phyloP scores from a whole-genome alignment of 257 asterid genomes.

The Salvia miltiorrhiza region DNA sequence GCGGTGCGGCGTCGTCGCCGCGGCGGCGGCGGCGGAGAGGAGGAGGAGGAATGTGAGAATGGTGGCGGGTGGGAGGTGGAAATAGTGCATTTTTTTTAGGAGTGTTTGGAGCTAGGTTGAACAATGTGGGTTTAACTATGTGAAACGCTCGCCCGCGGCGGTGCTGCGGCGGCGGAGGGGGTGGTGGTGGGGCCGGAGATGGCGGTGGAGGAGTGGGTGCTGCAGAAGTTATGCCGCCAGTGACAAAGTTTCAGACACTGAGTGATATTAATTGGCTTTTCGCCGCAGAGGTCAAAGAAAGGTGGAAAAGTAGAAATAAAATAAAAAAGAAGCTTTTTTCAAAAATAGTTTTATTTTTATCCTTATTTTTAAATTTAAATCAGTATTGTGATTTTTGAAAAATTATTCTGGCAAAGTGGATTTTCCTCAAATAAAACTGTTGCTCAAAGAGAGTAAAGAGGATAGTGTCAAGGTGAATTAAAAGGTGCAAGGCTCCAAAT shows the following conservation, averaged over 20 bases:
- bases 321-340: neutral
- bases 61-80: neutral
- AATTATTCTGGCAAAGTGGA: no score
- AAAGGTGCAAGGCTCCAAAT: neutral
- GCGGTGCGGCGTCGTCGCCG: slow-evolving; percentile 30
- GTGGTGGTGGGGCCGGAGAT: neutral
- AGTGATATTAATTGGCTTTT: slow-evolving; percentile 13
- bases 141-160: neutral
- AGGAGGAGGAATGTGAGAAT: slow-evolving; percentile 15
- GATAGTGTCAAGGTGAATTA: neutral
- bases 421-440: no score
- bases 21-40: slow-evolving; percentile 22
- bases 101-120: neutral
- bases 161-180: slow-evolving; percentile 1
- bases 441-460: no score
- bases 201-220: neutral
- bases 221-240: slow-evolving; percentile 12
- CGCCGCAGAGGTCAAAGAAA: neutral
- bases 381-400: no score
- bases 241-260: neutral
- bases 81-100: slow-evolving; percentile 19
- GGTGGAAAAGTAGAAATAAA: neutral
- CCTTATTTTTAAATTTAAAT: no score
- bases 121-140: neutral
- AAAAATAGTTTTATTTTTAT: neutral